Percentiles rank a stretch among this genome's conserved stretches.
phyloP scores from a whole-genome alignment of 345 rosid genomes.

The Viola odorata region DNA sequence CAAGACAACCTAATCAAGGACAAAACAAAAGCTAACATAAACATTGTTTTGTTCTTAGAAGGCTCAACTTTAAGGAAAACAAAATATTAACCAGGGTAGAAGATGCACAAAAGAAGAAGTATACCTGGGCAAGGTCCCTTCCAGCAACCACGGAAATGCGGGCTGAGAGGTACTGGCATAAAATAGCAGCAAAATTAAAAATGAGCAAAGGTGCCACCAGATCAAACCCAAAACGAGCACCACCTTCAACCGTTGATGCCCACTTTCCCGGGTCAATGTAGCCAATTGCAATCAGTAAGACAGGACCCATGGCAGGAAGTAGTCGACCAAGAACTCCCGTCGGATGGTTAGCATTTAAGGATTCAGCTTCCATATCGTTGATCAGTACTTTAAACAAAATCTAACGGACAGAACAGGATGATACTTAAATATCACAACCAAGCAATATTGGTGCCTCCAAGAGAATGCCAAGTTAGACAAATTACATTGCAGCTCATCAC shows the following conservation, averaged over 20 bases:
- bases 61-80: too few species aligned
- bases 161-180: constrained; percentile 85
- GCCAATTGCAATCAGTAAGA: constrained; percentile 65
- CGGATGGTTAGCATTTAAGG: constrained; percentile 30
- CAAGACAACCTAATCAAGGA: neutral
- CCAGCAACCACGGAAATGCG: constrained; percentile 70
- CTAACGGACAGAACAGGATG: neutral
- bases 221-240: constrained; percentile 81
- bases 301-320: constrained; percentile 66
- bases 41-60: too few species aligned
- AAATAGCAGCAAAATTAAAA: constrained; percentile 76
- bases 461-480: constrained; percentile 17
- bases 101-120: neutral
- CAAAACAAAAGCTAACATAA: too few species aligned
- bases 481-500: constrained; percentile 26
- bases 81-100: too few species aligned
- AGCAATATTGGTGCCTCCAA: constrained; percentile 22
- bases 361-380: constrained; percentile 63
- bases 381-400: constrained; percentile 9
- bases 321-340: constrained; percentile 40
- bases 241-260: constrained; percentile 87
- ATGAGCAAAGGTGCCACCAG: constrained; percentile 55
- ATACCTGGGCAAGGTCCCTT: constrained; percentile 86
- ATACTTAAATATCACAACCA: constrained; percentile 16
- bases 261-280: constrained; percentile 97